phyloP scores from a whole-genome alignment of 2,329 filamentous ascomycete species.

The Diplocarpon mali region DNA sequence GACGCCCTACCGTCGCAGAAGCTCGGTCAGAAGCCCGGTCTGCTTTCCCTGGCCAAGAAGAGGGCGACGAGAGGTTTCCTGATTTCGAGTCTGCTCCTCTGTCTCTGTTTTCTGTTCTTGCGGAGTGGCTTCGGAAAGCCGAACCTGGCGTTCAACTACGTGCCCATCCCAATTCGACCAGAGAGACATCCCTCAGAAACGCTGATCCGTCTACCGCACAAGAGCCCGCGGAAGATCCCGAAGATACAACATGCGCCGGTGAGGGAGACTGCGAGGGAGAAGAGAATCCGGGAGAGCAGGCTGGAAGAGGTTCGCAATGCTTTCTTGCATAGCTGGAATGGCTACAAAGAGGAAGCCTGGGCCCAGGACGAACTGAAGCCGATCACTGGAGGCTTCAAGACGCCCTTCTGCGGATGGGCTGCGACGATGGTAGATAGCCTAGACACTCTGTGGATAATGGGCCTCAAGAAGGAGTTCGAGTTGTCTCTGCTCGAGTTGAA shows the following conservation, averaged over 20 bases:
- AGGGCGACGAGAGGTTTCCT: not conserved
- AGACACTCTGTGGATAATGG: slow-evolving; percentile 83
- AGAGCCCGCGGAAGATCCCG: slow-evolving; percentile 14
- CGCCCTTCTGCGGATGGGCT: slow-evolving; percentile 90
- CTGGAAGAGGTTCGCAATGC: slow-evolving; percentile 15
- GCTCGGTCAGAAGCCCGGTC: not conserved
- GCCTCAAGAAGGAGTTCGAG: slow-evolving; percentile 64
- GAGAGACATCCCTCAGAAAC: slow-evolving; percentile 14
- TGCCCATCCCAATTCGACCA: slow-evolving; percentile 15
- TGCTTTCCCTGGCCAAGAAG: not conserved
- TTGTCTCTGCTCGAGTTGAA: slow-evolving; percentile 58
- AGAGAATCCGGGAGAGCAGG: slow-evolving; percentile 10
- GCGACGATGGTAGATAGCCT: slow-evolving; percentile 74
- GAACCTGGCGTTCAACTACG: slow-evolving; percentile 14
- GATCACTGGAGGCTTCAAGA: slow-evolving; percentile 50
- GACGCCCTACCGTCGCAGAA: not conserved
- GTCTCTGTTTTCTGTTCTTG: not conserved
- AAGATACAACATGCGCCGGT: slow-evolving; percentile 19
- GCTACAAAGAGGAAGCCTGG: slow-evolving; percentile 75
- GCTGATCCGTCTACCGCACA: slow-evolving; percentile 13
- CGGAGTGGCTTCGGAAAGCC: slow-evolving; percentile 2
- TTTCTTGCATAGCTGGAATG: slow-evolving; percentile 50
- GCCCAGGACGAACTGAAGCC: slow-evolving; percentile 80
- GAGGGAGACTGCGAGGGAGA: slow-evolving; percentile 10
- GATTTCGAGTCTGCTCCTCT: not conserved